Evolutionary conservation across 2,329 filamentous ascomycete genomes (phyloP).

Genomic region (Sarocladiaceae sp.): DNA sequence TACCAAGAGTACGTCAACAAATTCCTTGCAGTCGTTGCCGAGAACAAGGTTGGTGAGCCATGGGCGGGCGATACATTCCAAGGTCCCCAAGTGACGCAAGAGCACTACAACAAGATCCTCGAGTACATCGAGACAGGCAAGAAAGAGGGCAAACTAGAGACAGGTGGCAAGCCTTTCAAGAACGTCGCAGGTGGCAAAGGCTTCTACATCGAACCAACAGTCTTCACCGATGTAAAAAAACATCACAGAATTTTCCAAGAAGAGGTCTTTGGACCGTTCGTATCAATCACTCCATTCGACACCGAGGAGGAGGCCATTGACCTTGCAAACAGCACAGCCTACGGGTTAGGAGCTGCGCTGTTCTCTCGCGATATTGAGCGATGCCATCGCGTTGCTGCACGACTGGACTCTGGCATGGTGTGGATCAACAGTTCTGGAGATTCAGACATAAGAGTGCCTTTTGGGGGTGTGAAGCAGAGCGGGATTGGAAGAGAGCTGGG

Average conservation of each 20-base stretch:
- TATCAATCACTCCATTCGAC: conserved; percentile 16
- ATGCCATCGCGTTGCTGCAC: conserved; percentile 32
- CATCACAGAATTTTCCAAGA: conserved; percentile 18
- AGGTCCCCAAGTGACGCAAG: conserved; percentile 45
- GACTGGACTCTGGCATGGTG: conserved; percentile 45
- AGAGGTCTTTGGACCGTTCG: conserved; percentile 24
- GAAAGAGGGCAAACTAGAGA: not conserved
- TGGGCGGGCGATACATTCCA: conserved; percentile 60
- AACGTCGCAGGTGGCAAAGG: conserved; percentile 16
- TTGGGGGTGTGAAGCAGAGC: conserved; percentile 53
- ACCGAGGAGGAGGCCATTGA: conserved; percentile 19
- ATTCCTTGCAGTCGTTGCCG: conserved; percentile 63
- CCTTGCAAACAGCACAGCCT: conserved; percentile 34
- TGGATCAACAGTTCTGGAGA: conserved; percentile 28
- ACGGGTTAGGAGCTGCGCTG: conserved; percentile 48
- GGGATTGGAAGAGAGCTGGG: conserved; percentile 51
- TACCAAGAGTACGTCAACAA: conserved; percentile 60
- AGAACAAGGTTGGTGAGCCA: conserved; percentile 58
- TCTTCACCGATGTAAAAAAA: conserved; percentile 18
- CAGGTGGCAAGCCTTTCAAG: not conserved
- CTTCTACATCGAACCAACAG: conserved; percentile 20
- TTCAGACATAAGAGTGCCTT: conserved; percentile 18
- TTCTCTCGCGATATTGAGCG: conserved; percentile 47
- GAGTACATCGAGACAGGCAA: conserved; percentile 51
- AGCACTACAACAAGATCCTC: conserved; percentile 60